Conservation (phyloP, 805 yeast genomes). For the Candida mattraensis region DNA sequence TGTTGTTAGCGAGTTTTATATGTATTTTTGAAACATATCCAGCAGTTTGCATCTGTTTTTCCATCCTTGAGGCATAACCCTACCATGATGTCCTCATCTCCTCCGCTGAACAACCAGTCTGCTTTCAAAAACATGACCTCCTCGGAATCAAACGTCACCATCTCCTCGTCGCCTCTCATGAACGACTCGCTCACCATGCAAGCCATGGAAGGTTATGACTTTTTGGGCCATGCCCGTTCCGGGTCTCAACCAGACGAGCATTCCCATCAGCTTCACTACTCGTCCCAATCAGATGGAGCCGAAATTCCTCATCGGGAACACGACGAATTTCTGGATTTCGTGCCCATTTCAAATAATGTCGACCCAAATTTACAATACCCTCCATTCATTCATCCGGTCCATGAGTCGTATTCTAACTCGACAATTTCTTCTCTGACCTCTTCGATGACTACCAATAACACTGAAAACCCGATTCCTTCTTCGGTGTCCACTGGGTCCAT, state of each 20-base stretch:
- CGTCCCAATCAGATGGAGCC: slow-evolving; percentile 5
- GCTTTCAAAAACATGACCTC: slow-evolving; percentile 18
- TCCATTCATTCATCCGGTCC: slow-evolving; percentile 18
- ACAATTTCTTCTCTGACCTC: slow-evolving; percentile 35
- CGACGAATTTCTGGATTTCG: slow-evolving; percentile 29
- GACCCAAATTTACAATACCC: slow-evolving; percentile 31
- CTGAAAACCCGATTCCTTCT: slow-evolving; percentile 13
- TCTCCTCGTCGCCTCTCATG: slow-evolving; percentile 27
- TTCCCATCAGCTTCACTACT: slow-evolving; percentile 6
- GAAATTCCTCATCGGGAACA: slow-evolving; percentile 6
- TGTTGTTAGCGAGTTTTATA: too few species aligned
- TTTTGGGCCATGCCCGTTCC: slow-evolving; percentile 10
- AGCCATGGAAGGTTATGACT: slow-evolving; percentile 17
- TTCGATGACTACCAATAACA: too few species aligned
- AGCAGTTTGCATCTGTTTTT: too few species aligned
- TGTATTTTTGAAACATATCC: too few species aligned
- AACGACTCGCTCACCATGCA: slow-evolving; percentile 23
- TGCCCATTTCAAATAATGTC: slow-evolving; percentile 27
- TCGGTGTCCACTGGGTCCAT: slow-evolving; percentile 20
- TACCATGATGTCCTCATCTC: slow-evolving; percentile 39
- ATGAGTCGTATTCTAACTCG: slow-evolving; percentile 35
- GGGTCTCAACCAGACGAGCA: slow-evolving; percentile 5
- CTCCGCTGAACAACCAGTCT: slow-evolving; percentile 26
- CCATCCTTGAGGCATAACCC: too few species aligned
- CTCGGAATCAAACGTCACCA: slow-evolving; percentile 15